These are phyloP conservation scores for Xanthoconium separans DNA, from an alignment of 1,284 basidiomycete genomes.

Conservation along the genomic window DNA sequence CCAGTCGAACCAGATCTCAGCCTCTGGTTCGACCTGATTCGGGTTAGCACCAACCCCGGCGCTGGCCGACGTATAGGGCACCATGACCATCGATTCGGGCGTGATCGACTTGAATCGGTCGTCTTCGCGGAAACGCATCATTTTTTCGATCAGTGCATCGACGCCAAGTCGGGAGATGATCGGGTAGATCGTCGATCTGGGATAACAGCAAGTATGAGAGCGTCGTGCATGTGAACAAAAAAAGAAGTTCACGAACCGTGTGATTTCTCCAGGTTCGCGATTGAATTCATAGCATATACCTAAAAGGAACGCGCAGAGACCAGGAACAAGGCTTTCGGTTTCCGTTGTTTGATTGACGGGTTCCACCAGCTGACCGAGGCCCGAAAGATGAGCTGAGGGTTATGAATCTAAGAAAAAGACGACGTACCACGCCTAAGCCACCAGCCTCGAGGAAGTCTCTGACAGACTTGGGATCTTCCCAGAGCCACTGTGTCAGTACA, in stretches of 20 bases:
- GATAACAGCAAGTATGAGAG: neutral
- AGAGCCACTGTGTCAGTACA: conserved; percentile 90
- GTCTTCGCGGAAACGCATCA: conserved; percentile 87
- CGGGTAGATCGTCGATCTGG: conserved; percentile 79
- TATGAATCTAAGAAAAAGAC: conserved; percentile 18
- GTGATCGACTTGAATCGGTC: conserved; percentile 87
- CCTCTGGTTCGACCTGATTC: conserved; percentile 52
- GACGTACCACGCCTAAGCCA: conserved; percentile 82
- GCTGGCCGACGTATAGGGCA: conserved; percentile 42
- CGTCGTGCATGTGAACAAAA: neutral
- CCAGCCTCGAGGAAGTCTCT: conserved; percentile 89
- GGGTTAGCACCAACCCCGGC: conserved; percentile 18
- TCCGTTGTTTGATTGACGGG: conserved; percentile 91
- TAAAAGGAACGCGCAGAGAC: conserved; percentile 88
- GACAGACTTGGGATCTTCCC: conserved; percentile 90
- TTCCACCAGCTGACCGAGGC: conserved; percentile 76
- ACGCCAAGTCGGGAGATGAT: conserved; percentile 85
- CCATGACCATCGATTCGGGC: conserved; percentile 70
- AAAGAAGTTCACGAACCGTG: conserved; percentile 54
- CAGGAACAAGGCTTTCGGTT: conserved; percentile 85
- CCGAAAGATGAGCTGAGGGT: neutral
- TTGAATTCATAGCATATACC: conserved; percentile 96
- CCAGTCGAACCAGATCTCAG: conserved; percentile 99
- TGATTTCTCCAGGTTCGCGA: conserved; percentile 89
- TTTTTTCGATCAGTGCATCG: conserved; percentile 86